phyloP scores from a whole-genome alignment of 768 basidiomycete genomes.

The Lactifluus subvellereus region DNA sequence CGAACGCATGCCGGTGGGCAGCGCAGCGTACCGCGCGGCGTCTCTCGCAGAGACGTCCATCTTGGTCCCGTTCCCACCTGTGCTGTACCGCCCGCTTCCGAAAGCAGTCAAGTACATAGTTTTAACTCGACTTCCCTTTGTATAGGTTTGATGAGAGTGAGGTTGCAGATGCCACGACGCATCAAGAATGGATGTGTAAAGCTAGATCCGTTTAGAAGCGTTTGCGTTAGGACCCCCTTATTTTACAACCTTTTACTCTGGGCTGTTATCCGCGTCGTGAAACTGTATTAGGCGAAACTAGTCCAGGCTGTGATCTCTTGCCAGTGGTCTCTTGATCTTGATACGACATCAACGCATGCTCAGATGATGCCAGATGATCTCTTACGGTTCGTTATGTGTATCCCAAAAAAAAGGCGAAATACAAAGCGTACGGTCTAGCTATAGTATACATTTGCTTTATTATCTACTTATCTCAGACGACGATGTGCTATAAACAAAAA shows the following conservation, averaged over 20 bases:
- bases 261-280: no score
- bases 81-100: slow-evolving; percentile 49
- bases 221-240: no score
- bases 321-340: no score
- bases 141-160: slow-evolving; percentile 43
- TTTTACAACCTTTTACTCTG: no score
- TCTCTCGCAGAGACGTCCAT: slow-evolving; percentile 58
- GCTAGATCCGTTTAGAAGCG: no score
- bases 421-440: background rate
- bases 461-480: background rate
- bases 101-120: slow-evolving; percentile 46
- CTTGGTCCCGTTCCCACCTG: slow-evolving; percentile 54
- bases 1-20: slow-evolving; percentile 40
- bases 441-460: background rate
- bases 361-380: no score
- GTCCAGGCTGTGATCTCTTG: no score
- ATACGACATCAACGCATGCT: no score
- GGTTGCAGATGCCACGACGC: background rate
- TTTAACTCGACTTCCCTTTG: slow-evolving; percentile 56
- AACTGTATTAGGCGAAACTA: no score
- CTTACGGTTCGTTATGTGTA: background rate
- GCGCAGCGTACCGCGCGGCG: slow-evolving; percentile 40
- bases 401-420: background rate
- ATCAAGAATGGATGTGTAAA: no score
- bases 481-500: background rate